Evolutionary conservation across 768 basidiomycete species (phyloP), one percentile per base, ranked within the genome.

Genomic region (Rhodotorula paludigena): DNA sequence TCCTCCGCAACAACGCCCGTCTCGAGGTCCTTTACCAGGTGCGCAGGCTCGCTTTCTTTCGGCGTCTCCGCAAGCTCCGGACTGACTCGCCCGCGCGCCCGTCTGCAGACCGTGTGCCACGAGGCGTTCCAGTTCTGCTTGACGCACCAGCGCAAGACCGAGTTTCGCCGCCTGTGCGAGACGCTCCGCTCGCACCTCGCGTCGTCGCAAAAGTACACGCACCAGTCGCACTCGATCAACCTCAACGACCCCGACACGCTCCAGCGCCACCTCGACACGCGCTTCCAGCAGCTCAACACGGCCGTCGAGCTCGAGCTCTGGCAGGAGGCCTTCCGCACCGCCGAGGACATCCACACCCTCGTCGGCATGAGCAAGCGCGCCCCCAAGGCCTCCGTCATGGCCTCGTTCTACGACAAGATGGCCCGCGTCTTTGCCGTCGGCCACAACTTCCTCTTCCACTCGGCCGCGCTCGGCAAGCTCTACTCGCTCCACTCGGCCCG

Each of bases 311-410:
- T 99, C 71, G 94, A 99, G 80, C 84, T 99, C 35, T 99, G 94
- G 94, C 93, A 97, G 76, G 94, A 97, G 76, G 94, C 92, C 16
- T 99, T 97, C 84, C 89, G 94, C 67, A 92, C 91, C 48, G 92
- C 97, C 67, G 94, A 99, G 79, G 94, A 99, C 78, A 89, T 97
- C 45, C 94, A 98, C 81, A 92, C 92, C 75, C 84, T 98, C 42
- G 85, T 99, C 72, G 89, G 87, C 18, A 87, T 91, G 85, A 88
- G 89, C 36, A 94, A 94, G 78, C 94, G 92, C 79, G 86, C 90
- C 0, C 90, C 92, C 2, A 87, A 91, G 41, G 90, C 91, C 0
- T 84, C 87, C 20, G 94, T 97, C 92, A 97, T 98, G 93, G 91
- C 92, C 66, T 92, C 90, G 78, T 98, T 97, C 80, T 98, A 98